Conservation (phyloP, 2,329 filamentous ascomycete species). For the Zymoseptoria ardabiliae region DNA sequence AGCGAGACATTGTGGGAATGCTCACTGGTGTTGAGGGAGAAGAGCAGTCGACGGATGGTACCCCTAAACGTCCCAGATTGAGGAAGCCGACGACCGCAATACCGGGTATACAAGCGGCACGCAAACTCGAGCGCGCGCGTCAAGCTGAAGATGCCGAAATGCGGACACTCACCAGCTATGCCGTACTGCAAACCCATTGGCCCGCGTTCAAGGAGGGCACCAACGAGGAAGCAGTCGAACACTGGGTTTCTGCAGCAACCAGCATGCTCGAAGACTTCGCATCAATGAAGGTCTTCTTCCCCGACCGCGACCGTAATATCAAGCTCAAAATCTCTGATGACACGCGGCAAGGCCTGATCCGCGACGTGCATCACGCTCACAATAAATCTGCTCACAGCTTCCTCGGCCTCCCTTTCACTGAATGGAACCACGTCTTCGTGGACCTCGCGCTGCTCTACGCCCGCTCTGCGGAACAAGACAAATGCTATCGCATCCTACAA, state of each 20-base stretch:
- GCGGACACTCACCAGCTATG: slow-evolving; percentile 29
- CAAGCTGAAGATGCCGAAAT: slow-evolving; percentile 15
- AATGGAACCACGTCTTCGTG: slow-evolving; percentile 85
- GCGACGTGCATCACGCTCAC: slow-evolving; percentile 29
- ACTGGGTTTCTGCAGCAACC: slow-evolving; percentile 54
- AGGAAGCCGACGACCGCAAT: slow-evolving; percentile 6
- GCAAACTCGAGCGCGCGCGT: slow-evolving; percentile 9
- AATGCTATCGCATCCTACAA: slow-evolving; percentile 74
- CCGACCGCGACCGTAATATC: slow-evolving; percentile 41
- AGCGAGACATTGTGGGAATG: slow-evolving; percentile 2
- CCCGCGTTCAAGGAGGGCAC: slow-evolving; percentile 37
- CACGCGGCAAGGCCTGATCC: slow-evolving; percentile 9
- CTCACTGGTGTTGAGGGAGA: neutral
- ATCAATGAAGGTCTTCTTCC: slow-evolving; percentile 53
- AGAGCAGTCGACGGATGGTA: neutral
- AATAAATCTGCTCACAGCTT: slow-evolving; percentile 48
- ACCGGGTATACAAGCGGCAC: slow-evolving; percentile 5
- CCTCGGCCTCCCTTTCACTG: slow-evolving; percentile 70
- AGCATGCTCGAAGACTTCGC: slow-evolving; percentile 54
- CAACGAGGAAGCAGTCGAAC: slow-evolving; percentile 44
- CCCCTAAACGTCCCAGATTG: slow-evolving; percentile 13
- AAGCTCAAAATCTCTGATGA: slow-evolving; percentile 38
- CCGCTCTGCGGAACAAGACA: slow-evolving; percentile 56
- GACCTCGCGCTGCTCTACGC: slow-evolving; percentile 77
- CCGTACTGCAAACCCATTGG: slow-evolving; percentile 33